Percentiles rank a stretch among this genome's conserved stretches.
These are phyloP conservation scores for Marasmius sp. DNA, from an alignment of 1,284 basidiomycete species.

Conservation along the genomic window DNA sequence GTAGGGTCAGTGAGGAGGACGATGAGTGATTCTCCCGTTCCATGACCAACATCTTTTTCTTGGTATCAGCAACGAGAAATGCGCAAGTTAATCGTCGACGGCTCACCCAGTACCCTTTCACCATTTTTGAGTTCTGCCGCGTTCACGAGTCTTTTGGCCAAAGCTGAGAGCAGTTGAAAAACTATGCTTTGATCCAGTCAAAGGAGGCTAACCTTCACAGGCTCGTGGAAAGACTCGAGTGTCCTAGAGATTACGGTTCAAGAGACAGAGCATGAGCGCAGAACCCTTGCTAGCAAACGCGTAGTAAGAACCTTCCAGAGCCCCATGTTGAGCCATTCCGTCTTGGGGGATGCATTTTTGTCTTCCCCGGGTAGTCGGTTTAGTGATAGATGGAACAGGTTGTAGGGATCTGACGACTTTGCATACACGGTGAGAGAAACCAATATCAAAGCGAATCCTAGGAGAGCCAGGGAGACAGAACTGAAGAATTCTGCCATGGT, in stretches of 20 bases:
- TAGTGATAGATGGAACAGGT: conserved; percentile 20
- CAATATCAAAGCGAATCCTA: too few relatives aligned
- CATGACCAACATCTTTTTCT: conserved; percentile 64
- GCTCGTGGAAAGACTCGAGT: conserved; percentile 56
- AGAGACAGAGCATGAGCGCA: background rate
- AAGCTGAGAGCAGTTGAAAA: conserved; percentile 34
- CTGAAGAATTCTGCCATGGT: too few relatives aligned
- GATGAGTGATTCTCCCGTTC: conserved; percentile 69
- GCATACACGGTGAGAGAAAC: background rate
- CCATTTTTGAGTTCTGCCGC: conserved; percentile 41
- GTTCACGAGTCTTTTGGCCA: conserved; percentile 52
- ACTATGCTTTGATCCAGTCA: background rate
- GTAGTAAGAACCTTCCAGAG: conserved; percentile 53
- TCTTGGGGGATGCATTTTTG: conserved; percentile 34
- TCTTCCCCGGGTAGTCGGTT: conserved; percentile 40
- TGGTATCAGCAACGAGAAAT: conserved; percentile 8
- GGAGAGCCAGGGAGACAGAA: too few relatives aligned
- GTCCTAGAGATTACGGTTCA: conserved; percentile 30
- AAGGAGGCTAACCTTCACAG: conserved; percentile 46
- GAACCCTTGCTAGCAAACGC: background rate
- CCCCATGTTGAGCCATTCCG: conserved; percentile 72
- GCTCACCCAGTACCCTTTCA: conserved; percentile 53
- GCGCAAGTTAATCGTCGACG: background rate
- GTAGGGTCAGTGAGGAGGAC: conserved; percentile 42
- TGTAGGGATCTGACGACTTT: background rate